These are phyloP conservation scores for Sugiyamaella novakii DNA, from an alignment of 1,139 yeast species.

Conservation along the genomic window DNA sequence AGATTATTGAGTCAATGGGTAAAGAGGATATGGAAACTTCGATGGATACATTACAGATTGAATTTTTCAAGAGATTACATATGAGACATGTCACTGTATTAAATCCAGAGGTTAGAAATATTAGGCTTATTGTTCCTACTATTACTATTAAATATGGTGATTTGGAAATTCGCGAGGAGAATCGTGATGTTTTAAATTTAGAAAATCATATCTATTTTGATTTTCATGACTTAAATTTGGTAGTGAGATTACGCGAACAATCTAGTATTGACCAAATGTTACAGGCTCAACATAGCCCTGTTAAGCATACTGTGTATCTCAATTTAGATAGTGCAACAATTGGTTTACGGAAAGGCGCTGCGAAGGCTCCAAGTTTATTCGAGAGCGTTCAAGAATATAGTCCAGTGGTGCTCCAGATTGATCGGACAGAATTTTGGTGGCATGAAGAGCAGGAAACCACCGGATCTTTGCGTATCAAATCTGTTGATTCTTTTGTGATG, in stretches of 20 bases:
- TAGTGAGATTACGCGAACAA: constrained; percentile 28
- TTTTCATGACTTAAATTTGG: constrained; percentile 32
- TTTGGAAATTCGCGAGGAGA: constrained; percentile 22
- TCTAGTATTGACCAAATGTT: constrained; percentile 34
- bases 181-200: constrained; percentile 19
- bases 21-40: constrained; percentile 46
- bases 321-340: constrained; percentile 30
- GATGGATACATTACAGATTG: constrained; percentile 66
- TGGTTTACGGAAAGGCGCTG: constrained; percentile 31
- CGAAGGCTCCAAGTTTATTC: constrained; percentile 3
- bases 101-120: constrained; percentile 47
- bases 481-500: constrained; percentile 34
- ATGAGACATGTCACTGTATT: constrained; percentile 43
- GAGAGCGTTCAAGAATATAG: constrained; percentile 24
- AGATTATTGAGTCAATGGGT: constrained; percentile 31
- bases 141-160: constrained; percentile 52
- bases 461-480: constrained; percentile 36
- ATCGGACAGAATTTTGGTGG: constrained; percentile 37
- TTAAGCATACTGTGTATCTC: constrained; percentile 29
- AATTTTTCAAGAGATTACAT: constrained; percentile 51
- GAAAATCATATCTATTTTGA: constrained; percentile 33
- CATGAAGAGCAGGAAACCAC: constrained; percentile 32
- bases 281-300: constrained; percentile 28
- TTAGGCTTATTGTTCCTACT: constrained; percentile 56
- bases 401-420: constrained; percentile 36